Conservation (phyloP, 208 protist genomes). For the Trypanosoma rangeli region DNA sequence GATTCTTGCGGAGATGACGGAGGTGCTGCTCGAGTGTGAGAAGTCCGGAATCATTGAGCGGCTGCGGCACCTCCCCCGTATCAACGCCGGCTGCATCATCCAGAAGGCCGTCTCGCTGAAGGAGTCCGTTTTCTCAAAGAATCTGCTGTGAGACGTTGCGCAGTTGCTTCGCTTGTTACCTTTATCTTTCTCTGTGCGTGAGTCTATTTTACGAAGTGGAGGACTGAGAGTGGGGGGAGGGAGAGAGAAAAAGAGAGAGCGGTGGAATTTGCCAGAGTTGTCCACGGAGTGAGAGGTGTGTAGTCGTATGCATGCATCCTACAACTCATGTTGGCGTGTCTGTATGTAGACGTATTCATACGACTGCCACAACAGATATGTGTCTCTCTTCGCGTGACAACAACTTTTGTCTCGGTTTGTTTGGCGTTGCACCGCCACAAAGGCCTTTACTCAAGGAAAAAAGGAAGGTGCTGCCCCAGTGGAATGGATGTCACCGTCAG, state of each 20-base stretch:
- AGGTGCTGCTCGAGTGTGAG: constrained; percentile 82
- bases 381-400: constrained; percentile 5
- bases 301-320: too few relatives aligned
- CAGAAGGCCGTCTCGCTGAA: constrained; percentile 73
- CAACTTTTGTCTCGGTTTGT: background rate
- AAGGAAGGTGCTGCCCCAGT: background rate
- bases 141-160: constrained; percentile 17
- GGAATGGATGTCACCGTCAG: constrained; percentile 20
- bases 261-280: too few relatives aligned
- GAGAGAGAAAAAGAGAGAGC: too few relatives aligned
- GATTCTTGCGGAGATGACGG: constrained; percentile 72
- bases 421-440: background rate
- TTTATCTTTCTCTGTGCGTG: constrained; percentile 14
- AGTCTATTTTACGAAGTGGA: background rate
- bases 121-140: constrained; percentile 51
- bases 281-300: too few relatives aligned
- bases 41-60: constrained; percentile 67
- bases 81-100: constrained; percentile 61
- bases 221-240: background rate
- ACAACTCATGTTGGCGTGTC: too few relatives aligned
- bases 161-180: constrained; percentile 2
- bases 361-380: background rate
- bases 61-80: constrained; percentile 69
- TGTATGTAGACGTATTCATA: too few relatives aligned
- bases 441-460: background rate